A percentile compares a stretch with the other conserved stretches of the same genome.
phyloP scores from a whole-genome alignment of 2,329 filamentous ascomycete genomes.

The Fusarium anguioides region DNA sequence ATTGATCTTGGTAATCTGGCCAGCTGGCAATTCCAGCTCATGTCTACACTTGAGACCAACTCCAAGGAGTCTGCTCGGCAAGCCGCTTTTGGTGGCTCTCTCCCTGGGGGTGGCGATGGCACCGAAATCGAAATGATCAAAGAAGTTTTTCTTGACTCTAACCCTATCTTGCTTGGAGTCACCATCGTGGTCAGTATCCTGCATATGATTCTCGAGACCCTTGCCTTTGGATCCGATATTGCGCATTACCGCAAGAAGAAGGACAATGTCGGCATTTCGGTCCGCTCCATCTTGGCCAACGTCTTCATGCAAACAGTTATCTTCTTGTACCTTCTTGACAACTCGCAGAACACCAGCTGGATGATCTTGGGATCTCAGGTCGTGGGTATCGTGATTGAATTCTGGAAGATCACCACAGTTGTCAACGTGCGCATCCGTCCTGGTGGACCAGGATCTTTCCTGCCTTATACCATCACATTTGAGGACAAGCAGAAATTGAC shows the following conservation, averaged over 20 bases:
- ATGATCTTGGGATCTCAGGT: conserved; percentile 97
- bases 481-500: conserved; percentile 97
- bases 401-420: conserved; percentile 96
- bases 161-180: conserved; percentile 87
- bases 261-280: conserved; percentile 95
- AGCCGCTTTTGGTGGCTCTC: conserved; percentile 76
- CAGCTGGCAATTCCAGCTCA: conserved; percentile 89
- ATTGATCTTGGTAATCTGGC: conserved; percentile 84
- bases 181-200: conserved; percentile 87
- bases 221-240: conserved; percentile 98
- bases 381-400: conserved; percentile 75
- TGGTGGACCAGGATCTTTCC: conserved; percentile 71
- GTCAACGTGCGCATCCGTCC: conserved; percentile 87
- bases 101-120: conserved; percentile 85
- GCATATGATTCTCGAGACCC: conserved; percentile 94
- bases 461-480: conserved; percentile 85
- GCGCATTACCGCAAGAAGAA: conserved; percentile 99
- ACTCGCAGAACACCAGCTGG: conserved; percentile 97
- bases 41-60: conserved; percentile 86
- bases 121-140: conserved; percentile 98
- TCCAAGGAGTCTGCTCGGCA: conserved; percentile 85
- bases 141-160: conserved; percentile 92
- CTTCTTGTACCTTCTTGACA: conserved; percentile 96
- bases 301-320: conserved; percentile 98
- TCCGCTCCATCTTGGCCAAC: conserved; percentile 95